These are phyloP conservation scores for Daldinia eschscholtzii DNA, from an alignment of 2,329 filamentous ascomycete genomes.

Conservation along the genomic window DNA sequence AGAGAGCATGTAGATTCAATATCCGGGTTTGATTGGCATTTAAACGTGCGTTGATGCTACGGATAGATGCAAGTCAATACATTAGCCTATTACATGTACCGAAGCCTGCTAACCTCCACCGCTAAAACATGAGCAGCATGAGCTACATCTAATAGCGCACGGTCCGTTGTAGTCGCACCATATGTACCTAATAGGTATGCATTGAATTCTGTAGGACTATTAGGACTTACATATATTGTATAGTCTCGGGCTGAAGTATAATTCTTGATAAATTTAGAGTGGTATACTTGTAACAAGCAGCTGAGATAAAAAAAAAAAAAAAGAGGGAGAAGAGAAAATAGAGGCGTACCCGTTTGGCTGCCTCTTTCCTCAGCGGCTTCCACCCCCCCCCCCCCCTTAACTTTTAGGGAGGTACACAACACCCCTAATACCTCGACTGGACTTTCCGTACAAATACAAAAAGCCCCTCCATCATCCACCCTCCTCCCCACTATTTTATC, in stretches of 20 bases:
- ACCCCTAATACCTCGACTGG: neutral
- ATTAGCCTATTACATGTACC: constrained; percentile 11
- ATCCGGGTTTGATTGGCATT: constrained; percentile 24
- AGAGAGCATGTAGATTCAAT: constrained; percentile 2
- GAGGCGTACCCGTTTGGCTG: neutral
- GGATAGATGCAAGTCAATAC: constrained; percentile 36
- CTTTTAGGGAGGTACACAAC: constrained; percentile 12
- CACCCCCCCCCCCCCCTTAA: neutral
- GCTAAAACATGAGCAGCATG: constrained; percentile 17
- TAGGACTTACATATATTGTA: too few relatives aligned
- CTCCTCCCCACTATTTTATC: constrained; percentile 41
- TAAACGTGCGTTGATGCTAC: constrained; percentile 26
- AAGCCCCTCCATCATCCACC: constrained; percentile 35
- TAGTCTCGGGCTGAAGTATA: neutral
- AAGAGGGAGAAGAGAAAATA: neutral
- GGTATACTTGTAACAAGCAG: neutral
- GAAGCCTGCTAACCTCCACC: constrained; percentile 1
- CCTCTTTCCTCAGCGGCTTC: constrained; percentile 2
- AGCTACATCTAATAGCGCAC: constrained; percentile 26
- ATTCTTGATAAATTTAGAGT: neutral
- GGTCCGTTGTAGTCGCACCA: constrained; percentile 16
- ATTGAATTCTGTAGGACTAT: constrained; percentile 7
- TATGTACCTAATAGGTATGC: constrained; percentile 15
- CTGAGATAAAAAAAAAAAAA: too few relatives aligned
- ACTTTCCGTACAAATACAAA: constrained; percentile 7